Evolutionary conservation across 1,284 basidiomycete genomes (phyloP).

Genomic region (Trichosporon ovoides): DNA sequence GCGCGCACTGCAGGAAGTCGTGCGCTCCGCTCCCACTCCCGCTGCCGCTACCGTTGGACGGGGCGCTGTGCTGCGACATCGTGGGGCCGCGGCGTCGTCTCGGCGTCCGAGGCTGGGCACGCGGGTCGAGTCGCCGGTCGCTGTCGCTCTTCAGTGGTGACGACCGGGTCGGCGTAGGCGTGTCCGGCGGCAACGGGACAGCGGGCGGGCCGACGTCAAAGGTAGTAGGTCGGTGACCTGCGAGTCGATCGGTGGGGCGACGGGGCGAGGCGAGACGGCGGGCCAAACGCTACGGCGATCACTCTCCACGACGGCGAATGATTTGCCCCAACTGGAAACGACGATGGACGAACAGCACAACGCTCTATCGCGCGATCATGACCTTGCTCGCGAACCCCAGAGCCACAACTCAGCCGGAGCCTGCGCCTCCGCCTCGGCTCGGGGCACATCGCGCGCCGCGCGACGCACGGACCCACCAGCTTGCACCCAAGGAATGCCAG

Average conservation of each 20-base stretch:
- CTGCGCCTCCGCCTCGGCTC: background rate
- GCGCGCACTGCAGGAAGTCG: background rate
- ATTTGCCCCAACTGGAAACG: background rate
- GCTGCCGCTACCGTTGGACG: background rate
- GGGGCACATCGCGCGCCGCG: slow-evolving; percentile 4
- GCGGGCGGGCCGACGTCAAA: no score
- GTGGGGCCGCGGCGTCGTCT: background rate
- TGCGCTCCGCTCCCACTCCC: background rate
- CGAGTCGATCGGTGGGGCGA: no score
- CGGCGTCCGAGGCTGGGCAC: background rate
- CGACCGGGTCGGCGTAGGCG: no score
- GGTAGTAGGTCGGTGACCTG: no score
- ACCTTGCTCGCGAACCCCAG: no score
- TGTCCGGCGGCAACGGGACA: no score
- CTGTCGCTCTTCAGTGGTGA: no score
- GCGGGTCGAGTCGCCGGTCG: no score
- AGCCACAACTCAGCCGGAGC: background rate
- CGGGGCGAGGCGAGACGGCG: no score
- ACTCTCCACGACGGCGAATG: no score
- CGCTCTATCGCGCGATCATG: no score
- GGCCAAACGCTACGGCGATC: no score
- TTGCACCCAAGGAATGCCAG: background rate
- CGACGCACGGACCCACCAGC: background rate
- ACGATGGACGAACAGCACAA: background rate
- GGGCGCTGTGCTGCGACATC: background rate